Evolutionary conservation across 2,329 filamentous ascomycete species (phyloP), one percentile per base, ranked within the genome.

Genomic region (Pezizomycotina sp.): DNA sequence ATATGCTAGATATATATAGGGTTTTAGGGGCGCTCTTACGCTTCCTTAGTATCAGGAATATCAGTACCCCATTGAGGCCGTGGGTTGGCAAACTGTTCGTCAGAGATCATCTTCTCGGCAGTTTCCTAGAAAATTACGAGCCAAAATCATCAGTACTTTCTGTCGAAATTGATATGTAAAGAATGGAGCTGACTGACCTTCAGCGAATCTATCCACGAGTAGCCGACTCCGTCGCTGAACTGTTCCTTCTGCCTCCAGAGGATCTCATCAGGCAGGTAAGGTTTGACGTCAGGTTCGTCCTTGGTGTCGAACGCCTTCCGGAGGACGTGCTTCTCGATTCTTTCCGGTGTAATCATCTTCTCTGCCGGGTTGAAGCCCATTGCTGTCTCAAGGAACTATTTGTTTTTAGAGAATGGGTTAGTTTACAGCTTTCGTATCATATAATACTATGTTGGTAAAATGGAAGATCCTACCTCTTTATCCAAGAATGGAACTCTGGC

Each of bases 161-260:
- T 31, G 6, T 15, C 19, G 7, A 4, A 30, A 12, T 12, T 19
- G 8, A 5, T 6, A 5, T 5, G 13, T 15, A 12, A 23, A 7
- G 1, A 6, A 6, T n/a, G 21, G 6, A 10, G 20, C 5, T 18
- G 6, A 5, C 25, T 16, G 39, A 50, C 48, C 43, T 93, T 95
- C 53, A 98, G 72, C 5, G 76, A 79, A 55, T 98, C 89, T 56
- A 98, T 98, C 89, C 89, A 98, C 47, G 89, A 84, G 63, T 98
- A 98, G 39, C 89, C 89, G 39, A 98, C 89, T 57, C 89, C 91
- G 54, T 98, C 91, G 41, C 78, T 91, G 66, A 98, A 98, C 63
- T 98, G 89, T 65, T 98, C 89, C 73, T 98, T 98, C 62, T 98
- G 91, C 56, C 91, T 71, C 79, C 82, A 98, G 38, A 98, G 74